Evolutionary conservation across 768 basidiomycete species (phyloP).

Genomic region (Mycena maculata): DNA sequence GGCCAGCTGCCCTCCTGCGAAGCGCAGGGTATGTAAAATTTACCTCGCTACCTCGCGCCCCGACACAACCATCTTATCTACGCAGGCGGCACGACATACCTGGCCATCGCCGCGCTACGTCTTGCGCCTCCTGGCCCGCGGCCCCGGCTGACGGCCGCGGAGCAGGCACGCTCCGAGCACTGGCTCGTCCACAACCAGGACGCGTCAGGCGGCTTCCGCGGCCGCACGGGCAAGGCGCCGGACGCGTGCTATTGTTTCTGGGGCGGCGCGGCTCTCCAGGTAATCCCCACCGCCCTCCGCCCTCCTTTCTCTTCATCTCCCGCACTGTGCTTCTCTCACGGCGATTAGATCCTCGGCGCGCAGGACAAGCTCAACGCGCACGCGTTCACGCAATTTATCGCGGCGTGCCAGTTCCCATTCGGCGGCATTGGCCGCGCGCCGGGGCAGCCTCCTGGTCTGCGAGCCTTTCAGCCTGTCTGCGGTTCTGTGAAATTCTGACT

Average conservation of each 20-base stretch:
- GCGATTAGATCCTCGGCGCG: conserved; percentile 74
- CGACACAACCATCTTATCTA: background rate
- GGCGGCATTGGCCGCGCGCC: conserved; percentile 92
- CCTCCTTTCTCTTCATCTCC: background rate
- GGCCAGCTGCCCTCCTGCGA: conserved; percentile 86
- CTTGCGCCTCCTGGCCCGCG: conserved; percentile 54
- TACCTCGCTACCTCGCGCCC: background rate
- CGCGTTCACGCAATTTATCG: conserved; percentile 72
- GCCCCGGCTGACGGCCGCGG: conserved; percentile 47
- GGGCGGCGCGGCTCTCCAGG: conserved; percentile 86
- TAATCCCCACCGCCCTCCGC: no score
- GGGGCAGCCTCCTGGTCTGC: conserved; percentile 79
- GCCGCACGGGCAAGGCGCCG: conserved; percentile 86
- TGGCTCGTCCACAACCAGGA: conserved; percentile 86
- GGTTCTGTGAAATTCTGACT: background rate
- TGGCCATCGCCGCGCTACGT: conserved; percentile 80
- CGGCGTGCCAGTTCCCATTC: conserved; percentile 84
- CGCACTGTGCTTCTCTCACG: background rate
- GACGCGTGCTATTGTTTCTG: conserved; percentile 99
- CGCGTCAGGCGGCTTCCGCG: conserved; percentile 82
- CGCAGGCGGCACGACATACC: conserved; percentile 93
- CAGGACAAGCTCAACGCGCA: conserved; percentile 65
- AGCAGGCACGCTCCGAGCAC: conserved; percentile 67
- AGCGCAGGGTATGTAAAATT: conserved; percentile 78
- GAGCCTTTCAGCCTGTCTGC: conserved; percentile 22